Evolutionary conservation across 345 rosid genomes (phyloP).

Genomic region (Geranium rotundifolium): DNA sequence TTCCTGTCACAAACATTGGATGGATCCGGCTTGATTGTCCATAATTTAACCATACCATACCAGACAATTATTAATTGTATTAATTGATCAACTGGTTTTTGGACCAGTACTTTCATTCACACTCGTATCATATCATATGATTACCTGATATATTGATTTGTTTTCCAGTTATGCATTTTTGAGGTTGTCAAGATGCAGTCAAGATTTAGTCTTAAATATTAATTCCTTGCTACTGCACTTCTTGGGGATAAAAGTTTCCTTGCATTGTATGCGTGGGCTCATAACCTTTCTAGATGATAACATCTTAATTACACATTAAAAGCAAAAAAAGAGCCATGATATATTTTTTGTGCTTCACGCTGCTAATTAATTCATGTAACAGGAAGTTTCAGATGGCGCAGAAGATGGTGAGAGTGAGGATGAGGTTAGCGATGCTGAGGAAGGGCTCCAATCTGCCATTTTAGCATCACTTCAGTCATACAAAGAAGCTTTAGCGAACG

Average conservation of each 20-base stretch:
- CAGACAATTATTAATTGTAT: no score
- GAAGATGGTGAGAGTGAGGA: slow-evolving; percentile 28
- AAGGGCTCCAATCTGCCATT: slow-evolving; percentile 36
- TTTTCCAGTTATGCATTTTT: not conserved
- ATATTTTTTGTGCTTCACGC: slow-evolving; percentile 2
- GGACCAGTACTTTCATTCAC: no score
- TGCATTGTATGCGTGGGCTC: not conserved
- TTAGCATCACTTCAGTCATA: slow-evolving; percentile 38
- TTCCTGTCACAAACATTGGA: no score
- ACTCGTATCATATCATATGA: no score
- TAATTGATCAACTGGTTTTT: no score
- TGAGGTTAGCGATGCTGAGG: slow-evolving; percentile 34
- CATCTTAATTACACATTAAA: not conserved
- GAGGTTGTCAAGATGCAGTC: not conserved
- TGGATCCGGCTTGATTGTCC: no score
- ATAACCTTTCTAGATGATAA: not conserved
- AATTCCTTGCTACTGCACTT: not conserved
- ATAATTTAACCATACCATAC: no score
- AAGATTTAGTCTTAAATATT: no score
- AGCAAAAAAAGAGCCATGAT: not conserved
- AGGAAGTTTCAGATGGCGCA: slow-evolving; percentile 56
- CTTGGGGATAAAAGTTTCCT: not conserved
- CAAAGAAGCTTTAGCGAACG: slow-evolving; percentile 57
- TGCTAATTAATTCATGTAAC: slow-evolving; percentile 21
- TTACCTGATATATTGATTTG: not conserved